These are phyloP conservation scores for Monilinia aucupariae DNA, from an alignment of 2,329 filamentous ascomycete genomes.

Conservation along the genomic window DNA sequence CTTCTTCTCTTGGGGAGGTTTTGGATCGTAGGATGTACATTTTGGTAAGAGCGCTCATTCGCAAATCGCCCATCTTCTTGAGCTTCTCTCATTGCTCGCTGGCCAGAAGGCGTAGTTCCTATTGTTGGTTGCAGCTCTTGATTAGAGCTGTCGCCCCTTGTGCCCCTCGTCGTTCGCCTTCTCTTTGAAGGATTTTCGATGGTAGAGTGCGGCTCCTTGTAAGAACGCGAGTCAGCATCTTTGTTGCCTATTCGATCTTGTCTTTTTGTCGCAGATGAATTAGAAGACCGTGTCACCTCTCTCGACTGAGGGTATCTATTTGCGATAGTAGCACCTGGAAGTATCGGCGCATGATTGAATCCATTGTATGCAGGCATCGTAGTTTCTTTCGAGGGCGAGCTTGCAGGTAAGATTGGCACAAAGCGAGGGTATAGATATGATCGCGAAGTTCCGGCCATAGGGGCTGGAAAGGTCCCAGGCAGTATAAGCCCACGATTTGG, in stretches of 20 bases:
- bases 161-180: background rate
- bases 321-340: conserved; percentile 6
- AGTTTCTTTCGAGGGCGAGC: background rate
- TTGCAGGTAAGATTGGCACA: background rate
- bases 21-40: background rate
- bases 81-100: background rate
- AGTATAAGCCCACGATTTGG: conserved; percentile 12
- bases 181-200: background rate
- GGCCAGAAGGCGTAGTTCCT: background rate
- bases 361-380: background rate
- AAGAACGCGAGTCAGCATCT: background rate
- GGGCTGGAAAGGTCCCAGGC: background rate
- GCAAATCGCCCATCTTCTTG: background rate
- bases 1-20: background rate
- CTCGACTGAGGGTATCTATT: background rate
- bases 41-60: background rate
- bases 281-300: background rate
- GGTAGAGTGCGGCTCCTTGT: background rate
- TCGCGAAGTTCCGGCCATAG: background rate
- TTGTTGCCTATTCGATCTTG: background rate
- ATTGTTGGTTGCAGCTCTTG: background rate
- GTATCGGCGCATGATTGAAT: background rate
- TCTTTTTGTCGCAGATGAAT: background rate
- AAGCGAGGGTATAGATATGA: background rate
- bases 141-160: background rate